Evolutionary conservation across 331 rosid species (phyloP), one percentile per base, ranked within the genome.

Genomic region (Acacia concinna): DNA sequence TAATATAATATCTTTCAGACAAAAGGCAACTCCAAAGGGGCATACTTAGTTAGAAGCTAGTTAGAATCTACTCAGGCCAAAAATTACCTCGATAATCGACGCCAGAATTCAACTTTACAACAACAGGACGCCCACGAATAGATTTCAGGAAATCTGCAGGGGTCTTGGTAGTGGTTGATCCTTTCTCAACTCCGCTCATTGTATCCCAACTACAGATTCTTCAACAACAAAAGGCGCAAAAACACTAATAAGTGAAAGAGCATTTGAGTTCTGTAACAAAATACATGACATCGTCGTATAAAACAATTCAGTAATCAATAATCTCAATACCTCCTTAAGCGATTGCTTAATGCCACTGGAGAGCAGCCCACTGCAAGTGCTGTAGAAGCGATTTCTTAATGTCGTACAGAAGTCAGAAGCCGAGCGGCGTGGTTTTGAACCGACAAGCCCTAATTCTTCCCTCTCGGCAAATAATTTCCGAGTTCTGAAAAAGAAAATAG

Each of bases 21-120:
- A 6, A n/a, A 44, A 47, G 11, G 2, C n/a, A n/a, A 1, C 25
- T 20, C 30, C 38, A 21, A 28, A 54, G 27, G 38, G 34, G 13
- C 14, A 49, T n/a, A 54, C 44, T 20, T 5, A 71, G 12, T 7
- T 9, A n/a, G 34, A 73, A 73, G 8, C 49, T 13, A 71, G 12
- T 7, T 9, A n/a, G 34, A 73, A 73, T 3, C 49, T 13, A 54
- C 0, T 3, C 3, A 21, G 62, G 12, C 44, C 68, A 38, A 35
- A 35, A 40, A 44, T 0, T 21, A 95, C 99, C 99, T 84, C 99
- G 81, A 76, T 95, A 95, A 72, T 95, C 99, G 31, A 95, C 99
- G 8, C 99, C 99, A 47, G 97, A 92, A 78, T 90, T 92, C 68
- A 92, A 86, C 74, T 92, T 91, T 6, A 91, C 97, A 51, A 91